Evolutionary conservation across 2,329 filamentous ascomycete species (phyloP).

Genomic region (Apiospora koreana): DNA sequence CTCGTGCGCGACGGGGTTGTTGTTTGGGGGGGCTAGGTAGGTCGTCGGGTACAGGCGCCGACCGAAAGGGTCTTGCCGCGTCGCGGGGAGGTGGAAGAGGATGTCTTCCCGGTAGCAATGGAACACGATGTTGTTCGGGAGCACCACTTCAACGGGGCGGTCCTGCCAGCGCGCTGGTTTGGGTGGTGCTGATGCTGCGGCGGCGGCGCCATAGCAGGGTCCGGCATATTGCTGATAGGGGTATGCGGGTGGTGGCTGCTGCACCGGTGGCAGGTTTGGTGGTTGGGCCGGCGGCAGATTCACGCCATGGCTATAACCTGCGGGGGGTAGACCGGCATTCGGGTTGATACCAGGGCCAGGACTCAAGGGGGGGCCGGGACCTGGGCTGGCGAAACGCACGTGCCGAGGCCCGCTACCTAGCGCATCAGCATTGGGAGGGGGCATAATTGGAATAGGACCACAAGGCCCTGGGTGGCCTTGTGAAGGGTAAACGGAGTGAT

Average conservation of each 20-base stretch:
- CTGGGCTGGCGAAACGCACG: background rate
- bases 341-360: background rate
- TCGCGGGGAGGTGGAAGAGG: constrained; percentile 18
- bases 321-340: background rate
- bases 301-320: background rate
- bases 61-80: constrained; percentile 15
- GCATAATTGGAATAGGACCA: background rate
- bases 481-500: background rate
- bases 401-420: background rate
- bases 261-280: background rate
- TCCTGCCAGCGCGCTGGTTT: background rate
- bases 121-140: background rate
- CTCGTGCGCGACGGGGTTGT: constrained; percentile 4
- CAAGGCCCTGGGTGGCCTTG: background rate
- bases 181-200: background rate
- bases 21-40: constrained; percentile 13
- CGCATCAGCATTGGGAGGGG: background rate
- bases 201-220: background rate
- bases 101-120: constrained; percentile 18
- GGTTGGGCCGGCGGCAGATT: background rate
- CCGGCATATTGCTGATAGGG: background rate
- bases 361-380: background rate
- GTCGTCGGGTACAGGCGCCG: constrained; percentile 11
- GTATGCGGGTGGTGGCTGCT: background rate
- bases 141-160: background rate